These are phyloP conservation scores for Centella asiatica DNA, from an alignment of 129 eudicot species.

Conservation along the genomic window DNA sequence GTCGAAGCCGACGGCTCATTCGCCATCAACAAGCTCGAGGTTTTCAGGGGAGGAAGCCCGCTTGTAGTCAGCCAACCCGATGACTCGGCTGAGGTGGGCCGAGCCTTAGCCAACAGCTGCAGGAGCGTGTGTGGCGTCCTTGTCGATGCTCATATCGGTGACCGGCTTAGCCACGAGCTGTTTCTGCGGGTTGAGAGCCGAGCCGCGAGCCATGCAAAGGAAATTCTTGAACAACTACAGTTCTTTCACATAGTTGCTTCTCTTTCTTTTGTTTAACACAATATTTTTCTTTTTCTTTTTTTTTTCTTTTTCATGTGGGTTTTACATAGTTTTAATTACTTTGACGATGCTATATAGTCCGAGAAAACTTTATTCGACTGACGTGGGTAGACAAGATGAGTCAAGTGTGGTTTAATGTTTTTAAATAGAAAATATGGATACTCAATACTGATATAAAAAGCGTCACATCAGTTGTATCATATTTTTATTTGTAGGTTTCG, in stretches of 20 bases:
- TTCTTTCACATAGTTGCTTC: slow-evolving; percentile 87
- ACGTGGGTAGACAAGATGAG: too few relatives aligned
- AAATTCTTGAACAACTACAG: slow-evolving; percentile 74
- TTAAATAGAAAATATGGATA: too few relatives aligned
- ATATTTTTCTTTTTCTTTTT: too few relatives aligned
- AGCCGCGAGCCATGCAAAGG: slow-evolving; percentile 66
- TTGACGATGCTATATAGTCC: too few relatives aligned
- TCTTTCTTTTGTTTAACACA: slow-evolving; percentile 58
- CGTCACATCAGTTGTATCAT: too few relatives aligned
- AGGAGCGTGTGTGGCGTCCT: slow-evolving; percentile 85
- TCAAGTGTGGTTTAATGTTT: too few relatives aligned
- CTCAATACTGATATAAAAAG: too few relatives aligned
- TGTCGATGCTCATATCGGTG: slow-evolving; percentile 93
- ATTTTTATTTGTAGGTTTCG: too few relatives aligned
- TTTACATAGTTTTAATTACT: too few relatives aligned
- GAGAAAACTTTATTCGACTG: too few relatives aligned
- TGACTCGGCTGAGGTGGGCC: slow-evolving; percentile 65
- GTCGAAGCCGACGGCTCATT: slow-evolving; percentile 81
- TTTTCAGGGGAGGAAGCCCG: slow-evolving; percentile 92
- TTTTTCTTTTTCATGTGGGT: too few relatives aligned
- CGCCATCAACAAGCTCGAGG: slow-evolving; percentile 51
- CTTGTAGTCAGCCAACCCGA: slow-evolving; percentile 66
- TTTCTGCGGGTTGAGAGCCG: slow-evolving; percentile 58
- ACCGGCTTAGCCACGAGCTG: slow-evolving; percentile 58
- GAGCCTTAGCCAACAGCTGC: slow-evolving; percentile 76